A percentile compares a stretch with the other conserved stretches of the same genome.
Conservation (phyloP, 805 yeast genomes). For the Yueomyces sp. region DNA sequence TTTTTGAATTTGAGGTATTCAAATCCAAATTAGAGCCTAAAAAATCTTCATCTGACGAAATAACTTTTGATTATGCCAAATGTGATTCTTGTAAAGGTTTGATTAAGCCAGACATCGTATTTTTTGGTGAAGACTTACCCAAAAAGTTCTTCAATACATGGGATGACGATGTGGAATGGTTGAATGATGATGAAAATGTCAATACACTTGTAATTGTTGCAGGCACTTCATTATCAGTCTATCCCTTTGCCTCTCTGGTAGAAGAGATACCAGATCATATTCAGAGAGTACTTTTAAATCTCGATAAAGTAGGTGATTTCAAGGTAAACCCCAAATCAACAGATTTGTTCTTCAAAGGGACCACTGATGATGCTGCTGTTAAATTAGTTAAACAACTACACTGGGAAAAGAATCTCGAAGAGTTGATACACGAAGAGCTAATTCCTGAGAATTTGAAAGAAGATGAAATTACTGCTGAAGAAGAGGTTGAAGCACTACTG, state of each 20-base stretch:
- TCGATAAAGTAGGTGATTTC: constrained; percentile 69
- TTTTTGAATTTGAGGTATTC: constrained; percentile 36
- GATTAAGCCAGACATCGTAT: constrained; percentile 88
- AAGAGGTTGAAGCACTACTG: background rate
- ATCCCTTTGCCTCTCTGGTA: constrained; percentile 83
- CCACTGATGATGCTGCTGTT: constrained; percentile 55
- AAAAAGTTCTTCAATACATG: constrained; percentile 49
- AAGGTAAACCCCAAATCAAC: constrained; percentile 34
- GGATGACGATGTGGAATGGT: constrained; percentile 35
- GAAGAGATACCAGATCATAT: constrained; percentile 38
- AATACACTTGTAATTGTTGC: constrained; percentile 64
- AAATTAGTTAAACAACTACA: constrained; percentile 41
- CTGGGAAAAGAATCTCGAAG: constrained; percentile 46
- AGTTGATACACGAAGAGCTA: constrained; percentile 20
- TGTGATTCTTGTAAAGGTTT: constrained; percentile 60
- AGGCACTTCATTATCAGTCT: constrained; percentile 82
- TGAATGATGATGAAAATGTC: constrained; percentile 13
- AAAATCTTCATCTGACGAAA: constrained; percentile 10
- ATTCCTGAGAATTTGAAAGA: constrained; percentile 1
- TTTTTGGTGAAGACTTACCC: constrained; percentile 87
- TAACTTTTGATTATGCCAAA: constrained; percentile 19
- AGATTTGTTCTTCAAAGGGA: constrained; percentile 49
- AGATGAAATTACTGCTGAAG: background rate
- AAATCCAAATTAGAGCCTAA: constrained; percentile 24
- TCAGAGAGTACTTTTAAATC: constrained; percentile 56